phyloP scores from a whole-genome alignment of 768 basidiomycete species.

The Boletus eberwhitei region DNA sequence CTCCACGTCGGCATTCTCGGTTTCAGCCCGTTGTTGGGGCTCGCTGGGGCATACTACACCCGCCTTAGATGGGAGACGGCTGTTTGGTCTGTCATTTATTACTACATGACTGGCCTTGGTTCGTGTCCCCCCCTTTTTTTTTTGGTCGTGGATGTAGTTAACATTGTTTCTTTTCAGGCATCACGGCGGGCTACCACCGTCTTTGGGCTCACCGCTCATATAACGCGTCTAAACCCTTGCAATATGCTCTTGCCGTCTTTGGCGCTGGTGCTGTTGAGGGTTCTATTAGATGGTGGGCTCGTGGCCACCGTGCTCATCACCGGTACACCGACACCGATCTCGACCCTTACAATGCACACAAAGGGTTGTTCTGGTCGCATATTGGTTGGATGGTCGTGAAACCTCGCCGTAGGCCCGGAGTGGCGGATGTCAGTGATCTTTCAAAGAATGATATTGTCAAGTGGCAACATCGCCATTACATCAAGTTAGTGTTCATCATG shows the following conservation, averaged over 20 bases:
- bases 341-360: conserved; percentile 92
- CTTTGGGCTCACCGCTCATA: conserved; percentile 97
- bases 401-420: conserved; percentile 84
- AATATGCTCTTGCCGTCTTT: conserved; percentile 78
- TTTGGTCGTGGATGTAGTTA: conserved; percentile 22
- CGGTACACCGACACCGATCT: conserved; percentile 96
- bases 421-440: conserved; percentile 86
- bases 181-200: conserved; percentile 94
- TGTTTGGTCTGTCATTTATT: conserved; percentile 63
- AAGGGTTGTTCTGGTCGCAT: conserved; percentile 84
- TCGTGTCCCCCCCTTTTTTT: conserved; percentile 41
- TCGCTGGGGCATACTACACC: conserved; percentile 68
- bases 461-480: conserved; percentile 87
- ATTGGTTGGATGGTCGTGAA: conserved; percentile 93
- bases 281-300: conserved; percentile 98
- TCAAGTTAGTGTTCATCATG: conserved; percentile 65
- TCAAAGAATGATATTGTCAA: conserved; percentile 73
- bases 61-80: conserved; percentile 71
- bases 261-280: conserved; percentile 95
- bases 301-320: conserved; percentile 97
- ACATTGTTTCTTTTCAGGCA: conserved; percentile 45
- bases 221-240: conserved; percentile 82
- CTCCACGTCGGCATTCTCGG: conserved; percentile 71
- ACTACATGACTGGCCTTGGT: conserved; percentile 83
- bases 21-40: conserved; percentile 67